Evolutionary conservation across 2,329 filamentous ascomycete genomes (phyloP).

Genomic region (Aspergillus sp.): DNA sequence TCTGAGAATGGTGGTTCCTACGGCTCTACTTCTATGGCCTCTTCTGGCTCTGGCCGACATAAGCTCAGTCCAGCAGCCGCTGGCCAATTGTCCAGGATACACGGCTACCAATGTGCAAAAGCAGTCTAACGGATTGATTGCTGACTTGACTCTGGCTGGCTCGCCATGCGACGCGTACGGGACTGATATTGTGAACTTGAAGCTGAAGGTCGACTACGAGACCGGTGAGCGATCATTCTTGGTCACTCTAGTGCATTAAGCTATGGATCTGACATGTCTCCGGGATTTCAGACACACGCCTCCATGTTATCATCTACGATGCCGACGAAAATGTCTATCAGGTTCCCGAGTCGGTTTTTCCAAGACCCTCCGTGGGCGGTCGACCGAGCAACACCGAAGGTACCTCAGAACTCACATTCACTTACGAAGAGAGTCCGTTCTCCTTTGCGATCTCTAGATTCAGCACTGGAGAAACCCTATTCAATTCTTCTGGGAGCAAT

Average conservation of each 20-base stretch:
- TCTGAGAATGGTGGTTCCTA: neutral
- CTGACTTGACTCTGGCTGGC: slow-evolving; percentile 71
- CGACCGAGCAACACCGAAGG: slow-evolving; percentile 49
- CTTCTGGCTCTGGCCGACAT: neutral
- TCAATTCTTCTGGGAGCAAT: slow-evolving; percentile 69
- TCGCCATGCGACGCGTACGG: slow-evolving; percentile 65
- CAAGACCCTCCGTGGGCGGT: slow-evolving; percentile 56
- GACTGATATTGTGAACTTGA: slow-evolving; percentile 60
- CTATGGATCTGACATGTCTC: neutral
- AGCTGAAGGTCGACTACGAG: slow-evolving; percentile 65
- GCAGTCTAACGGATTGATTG: slow-evolving; percentile 60
- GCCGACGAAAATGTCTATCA: slow-evolving; percentile 72
- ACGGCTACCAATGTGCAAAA: slow-evolving; percentile 41
- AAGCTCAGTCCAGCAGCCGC: too few species aligned
- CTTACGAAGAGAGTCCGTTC: slow-evolving; percentile 63
- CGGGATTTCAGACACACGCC: slow-evolving; percentile 58
- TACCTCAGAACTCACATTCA: slow-evolving; percentile 48
- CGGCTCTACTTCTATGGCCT: neutral
- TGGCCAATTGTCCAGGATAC: slow-evolving; percentile 43
- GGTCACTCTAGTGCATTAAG: fast-evolving
- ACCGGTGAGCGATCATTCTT: slow-evolving; percentile 49
- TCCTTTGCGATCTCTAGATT: slow-evolving; percentile 62
- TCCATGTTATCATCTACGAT: slow-evolving; percentile 77
- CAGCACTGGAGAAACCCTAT: slow-evolving; percentile 51
- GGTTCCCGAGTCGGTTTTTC: slow-evolving; percentile 70